These are phyloP conservation scores for Saturnispora sanitii DNA, from an alignment of 805 yeast genomes.

Conservation along the genomic window DNA sequence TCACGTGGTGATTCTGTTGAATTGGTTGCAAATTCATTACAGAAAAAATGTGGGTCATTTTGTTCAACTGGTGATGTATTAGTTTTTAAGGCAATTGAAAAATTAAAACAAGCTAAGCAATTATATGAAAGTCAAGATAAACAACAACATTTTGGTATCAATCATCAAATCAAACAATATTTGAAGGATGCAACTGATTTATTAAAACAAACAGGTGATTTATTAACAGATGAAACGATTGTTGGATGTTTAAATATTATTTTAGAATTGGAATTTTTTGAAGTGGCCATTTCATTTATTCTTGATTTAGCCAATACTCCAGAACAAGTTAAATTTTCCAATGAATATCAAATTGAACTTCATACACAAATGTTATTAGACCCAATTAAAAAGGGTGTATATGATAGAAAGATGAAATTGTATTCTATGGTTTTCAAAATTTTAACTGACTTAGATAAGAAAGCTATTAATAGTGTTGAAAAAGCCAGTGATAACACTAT, in stretches of 20 bases:
- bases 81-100: slow-evolving; percentile 89
- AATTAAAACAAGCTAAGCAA: slow-evolving; percentile 75
- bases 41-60: slow-evolving; percentile 89
- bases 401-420: slow-evolving; percentile 44
- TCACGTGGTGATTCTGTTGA: slow-evolving; percentile 91
- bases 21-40: slow-evolving; percentile 74
- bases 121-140: slow-evolving; percentile 60
- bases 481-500: slow-evolving; percentile 17
- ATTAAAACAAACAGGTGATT: slow-evolving; percentile 70
- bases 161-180: slow-evolving; percentile 32
- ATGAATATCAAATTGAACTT: slow-evolving; percentile 40
- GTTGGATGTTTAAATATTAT: slow-evolving; percentile 73
- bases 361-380: slow-evolving; percentile 23
- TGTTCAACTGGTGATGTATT: slow-evolving; percentile 91
- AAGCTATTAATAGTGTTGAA: slow-evolving; percentile 38
- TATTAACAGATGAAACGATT: slow-evolving; percentile 67
- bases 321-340: slow-evolving; percentile 51
- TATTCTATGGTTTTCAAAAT: slow-evolving; percentile 71
- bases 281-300: slow-evolving; percentile 79
- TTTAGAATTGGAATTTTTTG: slow-evolving; percentile 65
- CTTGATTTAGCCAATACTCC: slow-evolving; percentile 63
- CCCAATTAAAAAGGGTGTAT: slow-evolving; percentile 43
- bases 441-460: slow-evolving; percentile 59
- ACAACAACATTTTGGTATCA: slow-evolving; percentile 39
- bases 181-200: slow-evolving; percentile 65